Conservation (phyloP, 306 rosid species). For the Glycine latifolia region DNA sequence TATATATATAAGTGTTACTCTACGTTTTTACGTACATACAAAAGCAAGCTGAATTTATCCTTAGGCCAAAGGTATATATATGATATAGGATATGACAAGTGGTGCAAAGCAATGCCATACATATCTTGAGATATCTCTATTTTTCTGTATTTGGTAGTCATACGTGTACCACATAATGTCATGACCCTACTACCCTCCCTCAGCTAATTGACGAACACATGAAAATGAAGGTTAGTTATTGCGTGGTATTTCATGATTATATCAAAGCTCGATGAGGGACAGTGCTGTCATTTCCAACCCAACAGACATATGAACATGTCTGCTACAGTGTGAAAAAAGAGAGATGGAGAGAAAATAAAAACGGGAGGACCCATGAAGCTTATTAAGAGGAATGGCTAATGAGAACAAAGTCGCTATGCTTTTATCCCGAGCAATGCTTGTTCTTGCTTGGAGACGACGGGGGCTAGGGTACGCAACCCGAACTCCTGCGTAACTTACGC, state of each 20-base stretch:
- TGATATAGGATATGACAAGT: background rate
- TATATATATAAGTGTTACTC: background rate
- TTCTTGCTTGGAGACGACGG: conserved; percentile 42
- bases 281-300: conserved; percentile 61
- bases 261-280: conserved; percentile 44
- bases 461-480: no score
- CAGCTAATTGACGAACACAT: conserved; percentile 32
- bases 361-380: no score
- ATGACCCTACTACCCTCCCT: background rate
- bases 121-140: background rate
- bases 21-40: background rate
- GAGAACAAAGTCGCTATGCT: conserved; percentile 50
- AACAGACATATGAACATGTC: conserved; percentile 70
- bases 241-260: background rate
- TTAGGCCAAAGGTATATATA: conserved; percentile 10
- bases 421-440: conserved; percentile 45
- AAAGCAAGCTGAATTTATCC: background rate
- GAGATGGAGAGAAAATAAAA: conserved; percentile 18
- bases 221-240: conserved; percentile 37
- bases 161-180: conserved; percentile 5
- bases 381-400: conserved; percentile 48
- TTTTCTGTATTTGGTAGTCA: background rate
- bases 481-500: no score
- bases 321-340: conserved; percentile 55
- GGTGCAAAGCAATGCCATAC: conserved; percentile 13